A percentile compares a stretch with the other conserved stretches of the same genome.
These are phyloP conservation scores for Astragalus glycyphyllos DNA, from an alignment of 306 rosid species.

Conservation along the genomic window DNA sequence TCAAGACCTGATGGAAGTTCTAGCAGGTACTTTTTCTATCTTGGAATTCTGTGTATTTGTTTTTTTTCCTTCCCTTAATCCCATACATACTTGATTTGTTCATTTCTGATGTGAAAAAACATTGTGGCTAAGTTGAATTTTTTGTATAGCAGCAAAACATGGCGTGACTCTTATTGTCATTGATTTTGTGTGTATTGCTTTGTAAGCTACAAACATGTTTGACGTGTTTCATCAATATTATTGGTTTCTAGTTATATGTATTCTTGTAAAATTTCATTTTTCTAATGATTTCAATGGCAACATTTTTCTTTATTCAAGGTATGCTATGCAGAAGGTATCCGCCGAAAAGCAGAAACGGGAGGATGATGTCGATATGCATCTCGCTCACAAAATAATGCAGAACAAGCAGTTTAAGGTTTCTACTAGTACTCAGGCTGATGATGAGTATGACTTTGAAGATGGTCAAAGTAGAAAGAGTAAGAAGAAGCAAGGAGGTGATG, in stretches of 20 bases:
- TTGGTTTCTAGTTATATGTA: slow-evolving; percentile 20
- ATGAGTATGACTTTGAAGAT: slow-evolving; percentile 85
- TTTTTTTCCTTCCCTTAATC: slow-evolving; percentile 1
- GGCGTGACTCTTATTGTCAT: background rate
- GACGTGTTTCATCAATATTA: slow-evolving; percentile 20
- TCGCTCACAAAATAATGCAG: slow-evolving; percentile 78
- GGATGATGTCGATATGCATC: slow-evolving; percentile 85
- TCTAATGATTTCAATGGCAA: slow-evolving; percentile 29
- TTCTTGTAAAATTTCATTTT: background rate
- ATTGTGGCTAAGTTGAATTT: slow-evolving; percentile 30
- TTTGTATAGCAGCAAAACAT: slow-evolving; percentile 16
- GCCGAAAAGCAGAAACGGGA: slow-evolving; percentile 64
- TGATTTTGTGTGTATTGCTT: background rate
- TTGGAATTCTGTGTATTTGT: slow-evolving; percentile 8
- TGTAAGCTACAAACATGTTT: slow-evolving; percentile 29
- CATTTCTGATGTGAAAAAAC: slow-evolving; percentile 32
- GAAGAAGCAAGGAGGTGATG: slow-evolving; percentile 69
- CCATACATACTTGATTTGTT: background rate
- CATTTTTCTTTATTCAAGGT: slow-evolving; percentile 50
- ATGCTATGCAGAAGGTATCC: slow-evolving; percentile 54
- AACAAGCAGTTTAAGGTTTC: slow-evolving; percentile 71
- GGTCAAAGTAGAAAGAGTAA: slow-evolving; percentile 64
- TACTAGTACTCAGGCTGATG: slow-evolving; percentile 64
- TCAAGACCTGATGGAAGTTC: slow-evolving; percentile 56
- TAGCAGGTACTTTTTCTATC: slow-evolving; percentile 57